These are phyloP conservation scores for Jamesozyma spencerorum DNA, from an alignment of 805 yeast species.

Conservation along the genomic window DNA sequence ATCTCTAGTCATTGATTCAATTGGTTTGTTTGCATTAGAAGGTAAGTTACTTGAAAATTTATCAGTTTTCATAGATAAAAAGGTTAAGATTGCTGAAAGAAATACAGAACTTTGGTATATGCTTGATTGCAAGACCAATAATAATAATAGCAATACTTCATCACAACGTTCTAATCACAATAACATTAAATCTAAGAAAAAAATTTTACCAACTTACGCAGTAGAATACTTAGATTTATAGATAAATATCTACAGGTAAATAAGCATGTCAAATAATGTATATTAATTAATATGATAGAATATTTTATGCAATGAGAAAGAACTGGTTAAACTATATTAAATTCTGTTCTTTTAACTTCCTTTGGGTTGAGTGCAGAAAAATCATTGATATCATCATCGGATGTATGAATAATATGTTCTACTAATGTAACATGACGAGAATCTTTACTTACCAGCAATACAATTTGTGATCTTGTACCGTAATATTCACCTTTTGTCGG, in stretches of 20 bases:
- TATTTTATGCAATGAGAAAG: background rate
- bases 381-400: conserved; percentile 29
- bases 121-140: conserved; percentile 16
- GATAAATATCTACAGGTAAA: background rate
- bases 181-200: conserved; percentile 4
- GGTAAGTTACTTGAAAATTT: conserved; percentile 18
- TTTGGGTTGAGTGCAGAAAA: conserved; percentile 19
- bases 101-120: conserved; percentile 25
- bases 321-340: conserved; percentile 7
- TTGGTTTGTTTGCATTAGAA: conserved; percentile 29
- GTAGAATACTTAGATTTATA: conserved; percentile 26
- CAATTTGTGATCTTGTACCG: conserved; percentile 85
- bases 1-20: conserved; percentile 28
- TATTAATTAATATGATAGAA: background rate
- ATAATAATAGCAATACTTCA: background rate
- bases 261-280: background rate
- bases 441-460: conserved; percentile 47
- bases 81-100: conserved; percentile 22
- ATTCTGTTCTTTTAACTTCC: conserved; percentile 17
- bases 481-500: conserved; percentile 45
- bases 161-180: conserved; percentile 4
- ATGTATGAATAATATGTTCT: conserved; percentile 52
- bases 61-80: conserved; percentile 19
- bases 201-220: conserved; percentile 19
- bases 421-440: conserved; percentile 45